These are phyloP conservation scores for Pleurotus sapidus DNA, from an alignment of 768 basidiomycete species.

Conservation along the genomic window DNA sequence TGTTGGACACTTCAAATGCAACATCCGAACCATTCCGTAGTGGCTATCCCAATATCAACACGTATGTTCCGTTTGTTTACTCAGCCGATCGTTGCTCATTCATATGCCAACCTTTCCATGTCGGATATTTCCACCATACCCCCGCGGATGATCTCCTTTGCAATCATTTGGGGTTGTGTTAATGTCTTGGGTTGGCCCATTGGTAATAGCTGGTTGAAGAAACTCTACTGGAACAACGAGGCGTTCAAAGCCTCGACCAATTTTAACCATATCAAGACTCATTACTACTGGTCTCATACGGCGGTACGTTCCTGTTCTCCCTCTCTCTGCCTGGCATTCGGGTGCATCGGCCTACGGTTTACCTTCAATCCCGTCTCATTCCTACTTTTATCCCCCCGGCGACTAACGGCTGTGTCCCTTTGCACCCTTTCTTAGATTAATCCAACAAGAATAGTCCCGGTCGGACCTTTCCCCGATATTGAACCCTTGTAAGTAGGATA, in stretches of 20 bases:
- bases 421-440: slow-evolving; percentile 53
- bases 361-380: neutral
- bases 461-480: slow-evolving; percentile 71
- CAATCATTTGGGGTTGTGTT: too few relatives aligned
- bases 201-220: slow-evolving; percentile 65
- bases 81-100: neutral
- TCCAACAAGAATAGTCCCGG: slow-evolving; percentile 71
- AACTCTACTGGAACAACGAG: slow-evolving; percentile 86
- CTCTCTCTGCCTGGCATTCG: neutral
- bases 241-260: slow-evolving; percentile 88
- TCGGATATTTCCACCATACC: too few relatives aligned
- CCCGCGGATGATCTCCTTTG: too few relatives aligned
- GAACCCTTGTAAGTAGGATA: slow-evolving; percentile 44
- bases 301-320: slow-evolving; percentile 25
- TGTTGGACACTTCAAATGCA: slow-evolving; percentile 92
- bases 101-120: too few relatives aligned
- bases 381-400: neutral
- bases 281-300: slow-evolving; percentile 67
- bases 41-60: slow-evolving; percentile 83
- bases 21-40: slow-evolving; percentile 82
- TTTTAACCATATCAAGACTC: slow-evolving; percentile 85
- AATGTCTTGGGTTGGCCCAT: neutral
- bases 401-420: neutral
- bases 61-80: slow-evolving; percentile 28
- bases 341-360: neutral